Evolutionary conservation across 2,329 filamentous ascomycete species (phyloP).

Genomic region (Dactylonectria estremocensis): DNA sequence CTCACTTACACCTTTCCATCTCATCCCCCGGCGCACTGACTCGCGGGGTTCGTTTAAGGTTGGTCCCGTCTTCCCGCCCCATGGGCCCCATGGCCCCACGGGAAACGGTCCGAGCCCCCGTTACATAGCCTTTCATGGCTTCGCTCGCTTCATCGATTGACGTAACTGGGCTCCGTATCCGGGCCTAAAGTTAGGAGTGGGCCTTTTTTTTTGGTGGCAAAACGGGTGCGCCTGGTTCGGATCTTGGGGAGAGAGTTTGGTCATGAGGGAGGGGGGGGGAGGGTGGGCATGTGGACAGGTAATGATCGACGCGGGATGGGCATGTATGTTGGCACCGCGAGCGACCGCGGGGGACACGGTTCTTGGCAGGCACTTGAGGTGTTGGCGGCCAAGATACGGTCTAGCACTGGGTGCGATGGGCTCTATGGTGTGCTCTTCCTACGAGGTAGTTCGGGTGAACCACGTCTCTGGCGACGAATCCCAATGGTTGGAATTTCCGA

Average conservation of each 20-base stretch:
- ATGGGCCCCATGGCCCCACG: constrained; percentile 10
- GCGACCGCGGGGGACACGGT: not conserved
- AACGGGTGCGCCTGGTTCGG: no score
- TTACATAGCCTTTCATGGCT: constrained; percentile 9
- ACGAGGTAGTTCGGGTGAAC: not conserved
- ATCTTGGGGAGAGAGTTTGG: not conserved
- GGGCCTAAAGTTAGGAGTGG: not conserved
- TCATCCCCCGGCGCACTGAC: constrained; percentile 3
- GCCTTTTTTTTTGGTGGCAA: not conserved
- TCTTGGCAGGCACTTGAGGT: not conserved
- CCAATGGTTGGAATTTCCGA: constrained; percentile 4
- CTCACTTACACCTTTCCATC: not conserved
- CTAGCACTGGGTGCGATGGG: not conserved
- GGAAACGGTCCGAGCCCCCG: constrained; percentile 21
- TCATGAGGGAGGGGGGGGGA: not conserved
- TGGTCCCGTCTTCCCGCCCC: not conserved
- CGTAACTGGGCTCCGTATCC: constrained; percentile 7
- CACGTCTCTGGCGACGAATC: not conserved
- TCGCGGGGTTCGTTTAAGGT: constrained; percentile 25
- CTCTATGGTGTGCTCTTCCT: not conserved
- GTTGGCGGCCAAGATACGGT: not conserved
- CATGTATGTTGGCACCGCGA: not conserved
- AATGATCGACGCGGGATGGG: not conserved
- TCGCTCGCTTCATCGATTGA: constrained; percentile 14
- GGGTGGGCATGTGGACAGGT: not conserved